Evolutionary conservation across 1,284 basidiomycete species (phyloP).

Genomic region (Pyrrhoderma lamaoense): DNA sequence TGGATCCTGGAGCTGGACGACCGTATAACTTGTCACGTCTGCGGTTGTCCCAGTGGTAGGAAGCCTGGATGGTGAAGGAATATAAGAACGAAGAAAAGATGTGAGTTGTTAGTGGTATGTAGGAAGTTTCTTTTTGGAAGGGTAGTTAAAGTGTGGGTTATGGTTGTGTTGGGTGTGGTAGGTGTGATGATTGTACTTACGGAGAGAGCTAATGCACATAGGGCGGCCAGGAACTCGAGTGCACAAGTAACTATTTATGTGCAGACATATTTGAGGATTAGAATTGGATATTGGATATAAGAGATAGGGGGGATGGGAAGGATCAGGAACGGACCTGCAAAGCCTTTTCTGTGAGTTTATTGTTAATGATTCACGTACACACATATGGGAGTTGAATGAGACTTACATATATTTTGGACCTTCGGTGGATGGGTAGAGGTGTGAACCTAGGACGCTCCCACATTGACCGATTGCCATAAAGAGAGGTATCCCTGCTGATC

Average conservation of each 20-base stretch:
- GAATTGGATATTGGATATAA: background rate
- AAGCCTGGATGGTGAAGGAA: conserved; percentile 34
- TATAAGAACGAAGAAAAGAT: background rate
- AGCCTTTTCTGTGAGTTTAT: conserved; percentile 46
- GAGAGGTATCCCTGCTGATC: conserved; percentile 65
- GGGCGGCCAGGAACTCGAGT: conserved; percentile 51
- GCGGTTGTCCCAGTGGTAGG: conserved; percentile 56
- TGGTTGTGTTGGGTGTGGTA: too few relatives aligned
- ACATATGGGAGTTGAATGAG: too few relatives aligned
- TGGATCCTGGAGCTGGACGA: conserved; percentile 37
- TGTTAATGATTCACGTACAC: too few relatives aligned
- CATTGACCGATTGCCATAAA: conserved; percentile 72
- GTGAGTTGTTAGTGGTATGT: background rate
- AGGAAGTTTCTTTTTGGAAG: background rate
- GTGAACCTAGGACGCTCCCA: conserved; percentile 65
- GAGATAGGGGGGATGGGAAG: too few relatives aligned
- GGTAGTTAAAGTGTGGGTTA: background rate
- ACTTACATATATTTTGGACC: conserved; percentile 54
- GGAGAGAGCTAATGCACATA: conserved; percentile 44
- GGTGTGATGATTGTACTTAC: conserved; percentile 30
- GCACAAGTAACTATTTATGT: conserved; percentile 43
- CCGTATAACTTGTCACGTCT: conserved; percentile 50
- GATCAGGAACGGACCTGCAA: conserved; percentile 38
- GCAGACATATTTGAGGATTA: background rate
- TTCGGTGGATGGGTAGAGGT: conserved; percentile 58